Evolutionary conservation across 768 basidiomycete genomes (phyloP), one percentile per base, ranked within the genome.

Genomic region (Fomitopsis pulvina): DNA sequence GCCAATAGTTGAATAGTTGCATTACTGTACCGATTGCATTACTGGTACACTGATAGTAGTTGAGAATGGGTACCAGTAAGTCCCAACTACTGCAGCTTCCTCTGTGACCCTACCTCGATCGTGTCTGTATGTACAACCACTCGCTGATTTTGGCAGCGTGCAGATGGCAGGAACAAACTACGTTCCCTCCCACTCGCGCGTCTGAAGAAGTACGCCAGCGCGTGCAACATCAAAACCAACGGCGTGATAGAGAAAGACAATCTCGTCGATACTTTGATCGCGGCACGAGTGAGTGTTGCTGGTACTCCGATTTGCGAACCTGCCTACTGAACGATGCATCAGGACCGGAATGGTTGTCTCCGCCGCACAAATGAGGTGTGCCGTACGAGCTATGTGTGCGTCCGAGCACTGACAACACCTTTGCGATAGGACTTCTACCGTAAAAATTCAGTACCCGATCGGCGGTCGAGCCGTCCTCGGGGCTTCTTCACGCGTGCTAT

Each of bases 161-260:
- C 87, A 20, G 75, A 77, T 20, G 78, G 81, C 2, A 75, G 74
- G 54, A 68, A 70, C 6, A 72, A 80, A 39, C 70, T 91, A 2
- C 79, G 77, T 57, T 57, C 63, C 4, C 62, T 83, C 55, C 73
- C 83, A 0, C 63, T 89, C 37, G 64, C 75, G 40, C 85, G 77
- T 57, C 70, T 91, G 43, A 81, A 78, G 70, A 80, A 76, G 43
- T 90, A 90, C 59, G 73, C 82, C 22, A 75, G 70, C 46, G 83
- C 81, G 4, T 91, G 90, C 55, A 77, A 80, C 49, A 85, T 91
- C 56, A 67, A 71, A 47, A 72, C 77, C 16, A 76, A 73, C 49
- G 75, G 77, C 42, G 78, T 81, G 1, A 71, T 88, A 14, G 88
- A 91, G 63, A 90, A 90, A 65, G 82, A 86, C 45, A 87, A 90